Conservation (phyloP, 345 rosid genomes). For the Pistacia integerrima region DNA sequence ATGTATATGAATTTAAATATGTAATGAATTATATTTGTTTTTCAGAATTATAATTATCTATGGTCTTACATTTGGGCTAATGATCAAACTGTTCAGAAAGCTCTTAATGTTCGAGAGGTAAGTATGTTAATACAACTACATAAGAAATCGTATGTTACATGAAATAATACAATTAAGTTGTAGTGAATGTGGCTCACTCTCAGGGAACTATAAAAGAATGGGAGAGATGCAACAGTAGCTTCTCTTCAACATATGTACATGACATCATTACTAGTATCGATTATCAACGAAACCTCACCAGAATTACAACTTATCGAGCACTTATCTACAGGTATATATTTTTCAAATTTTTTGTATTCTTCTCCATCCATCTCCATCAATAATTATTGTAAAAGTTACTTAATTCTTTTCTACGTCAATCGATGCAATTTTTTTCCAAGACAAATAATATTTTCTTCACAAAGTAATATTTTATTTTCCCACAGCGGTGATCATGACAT, state of each 20-base stretch:
- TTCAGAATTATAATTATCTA: slow-evolving; percentile 27
- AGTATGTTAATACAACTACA: background rate
- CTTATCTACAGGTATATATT: slow-evolving; percentile 32
- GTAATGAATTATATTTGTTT: background rate
- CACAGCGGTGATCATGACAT: slow-evolving; percentile 44
- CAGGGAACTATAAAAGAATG: slow-evolving; percentile 30
- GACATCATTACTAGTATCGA: slow-evolving; percentile 12
- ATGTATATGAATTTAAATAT: too few species aligned
- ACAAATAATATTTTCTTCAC: too few species aligned
- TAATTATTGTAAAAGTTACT: too few species aligned
- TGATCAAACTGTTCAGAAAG: slow-evolving; percentile 33
- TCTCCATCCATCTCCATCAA: too few species aligned
- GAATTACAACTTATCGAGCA: slow-evolving; percentile 27
- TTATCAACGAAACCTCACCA: slow-evolving; percentile 31
- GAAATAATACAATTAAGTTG: too few species aligned
- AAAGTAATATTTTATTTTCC: background rate
- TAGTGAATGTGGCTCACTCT: too few species aligned
- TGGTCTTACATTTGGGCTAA: slow-evolving; percentile 41
- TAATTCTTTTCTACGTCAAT: too few species aligned
- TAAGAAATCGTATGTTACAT: too few species aligned
- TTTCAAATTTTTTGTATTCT: background rate
- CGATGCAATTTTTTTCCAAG: too few species aligned
- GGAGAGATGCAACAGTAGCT: slow-evolving; percentile 34
- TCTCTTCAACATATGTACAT: slow-evolving; percentile 9
- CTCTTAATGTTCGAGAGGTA: slow-evolving; percentile 34